phyloP scores from a whole-genome alignment of 2,329 filamentous ascomycete species.

The Sclerotinia minor region DNA sequence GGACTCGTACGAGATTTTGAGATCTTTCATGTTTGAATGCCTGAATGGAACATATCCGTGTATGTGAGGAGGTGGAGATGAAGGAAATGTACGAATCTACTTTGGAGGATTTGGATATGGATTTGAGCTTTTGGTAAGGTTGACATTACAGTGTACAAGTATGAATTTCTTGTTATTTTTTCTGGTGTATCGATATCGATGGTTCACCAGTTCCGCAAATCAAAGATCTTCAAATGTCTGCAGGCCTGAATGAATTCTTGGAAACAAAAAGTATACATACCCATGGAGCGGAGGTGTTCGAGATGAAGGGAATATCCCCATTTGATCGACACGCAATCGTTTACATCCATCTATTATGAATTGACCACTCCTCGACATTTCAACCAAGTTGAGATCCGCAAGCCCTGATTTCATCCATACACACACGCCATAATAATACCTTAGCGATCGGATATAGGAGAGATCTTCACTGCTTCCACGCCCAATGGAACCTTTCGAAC shows the following conservation, averaged over 20 bases:
- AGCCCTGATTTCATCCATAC: neutral
- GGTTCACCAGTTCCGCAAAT: neutral
- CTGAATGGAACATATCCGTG: neutral
- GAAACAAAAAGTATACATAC: neutral
- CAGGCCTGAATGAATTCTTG: neutral
- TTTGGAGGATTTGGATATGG: neutral
- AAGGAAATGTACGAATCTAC: neutral
- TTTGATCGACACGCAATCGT: too few species aligned
- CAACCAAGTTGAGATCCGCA: neutral
- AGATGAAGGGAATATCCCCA: too few species aligned
- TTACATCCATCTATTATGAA: neutral
- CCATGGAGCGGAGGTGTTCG: neutral
- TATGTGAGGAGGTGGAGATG: neutral
- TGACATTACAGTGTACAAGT: too few species aligned
- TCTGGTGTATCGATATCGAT: neutral
- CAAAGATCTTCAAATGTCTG: neutral
- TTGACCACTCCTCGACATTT: neutral
- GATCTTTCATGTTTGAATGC: neutral
- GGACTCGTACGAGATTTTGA: too few species aligned
- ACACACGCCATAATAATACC: neutral
- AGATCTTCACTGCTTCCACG: constrained; percentile 19
- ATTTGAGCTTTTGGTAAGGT: neutral
- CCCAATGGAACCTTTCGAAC: constrained; percentile 11
- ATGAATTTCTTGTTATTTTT: neutral
- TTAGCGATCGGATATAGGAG: constrained; percentile 20